phyloP scores from a whole-genome alignment of 2,329 filamentous ascomycete genomes.

The Periglandula ipomoeae region DNA sequence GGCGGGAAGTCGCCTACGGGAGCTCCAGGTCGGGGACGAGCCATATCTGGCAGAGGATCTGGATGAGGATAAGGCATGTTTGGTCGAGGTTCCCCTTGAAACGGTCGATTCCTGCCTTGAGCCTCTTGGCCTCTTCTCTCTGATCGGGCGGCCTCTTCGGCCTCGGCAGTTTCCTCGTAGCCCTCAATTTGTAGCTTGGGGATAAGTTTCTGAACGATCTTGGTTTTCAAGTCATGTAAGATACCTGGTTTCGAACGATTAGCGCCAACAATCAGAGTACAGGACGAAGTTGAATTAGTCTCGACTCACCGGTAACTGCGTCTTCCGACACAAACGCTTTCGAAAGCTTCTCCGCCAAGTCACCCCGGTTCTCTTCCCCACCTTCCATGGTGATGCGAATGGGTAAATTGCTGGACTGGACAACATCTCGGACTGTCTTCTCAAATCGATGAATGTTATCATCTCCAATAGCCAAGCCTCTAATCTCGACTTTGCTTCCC shows the following conservation, averaged over 20 bases:
- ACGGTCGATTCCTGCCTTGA: conserved; percentile 21
- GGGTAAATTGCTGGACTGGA: conserved; percentile 51
- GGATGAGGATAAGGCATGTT: conserved; percentile 58
- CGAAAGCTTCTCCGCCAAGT: conserved; percentile 38
- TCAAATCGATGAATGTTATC: conserved; percentile 77
- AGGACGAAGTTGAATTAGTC: too few species aligned
- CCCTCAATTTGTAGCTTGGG: conserved; percentile 70
- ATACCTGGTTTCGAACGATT: too few species aligned
- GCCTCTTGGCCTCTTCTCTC: conserved; percentile 32
- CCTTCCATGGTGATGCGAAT: conserved; percentile 42
- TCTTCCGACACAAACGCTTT: conserved; percentile 65
- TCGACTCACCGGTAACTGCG: conserved; percentile 42
- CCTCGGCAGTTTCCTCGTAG: conserved; percentile 54
- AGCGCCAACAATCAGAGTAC: too few species aligned
- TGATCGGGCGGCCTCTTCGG: conserved; percentile 31
- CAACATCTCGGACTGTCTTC: conserved; percentile 59
- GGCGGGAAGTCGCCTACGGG: conserved; percentile 71
- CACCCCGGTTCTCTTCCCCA: conserved; percentile 38
- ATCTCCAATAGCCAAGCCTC: conserved; percentile 69
- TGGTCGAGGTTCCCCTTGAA: conserved; percentile 41
- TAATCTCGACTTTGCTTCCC: conserved; percentile 74
- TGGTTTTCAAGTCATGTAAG: conserved; percentile 61
- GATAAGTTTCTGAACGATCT: conserved; percentile 76
- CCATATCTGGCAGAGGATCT: conserved; percentile 54
- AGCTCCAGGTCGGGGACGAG: conserved; percentile 49